phyloP scores from a whole-genome alignment of 2,329 filamentous ascomycete genomes.

The Alternaria angustiovoidea region DNA sequence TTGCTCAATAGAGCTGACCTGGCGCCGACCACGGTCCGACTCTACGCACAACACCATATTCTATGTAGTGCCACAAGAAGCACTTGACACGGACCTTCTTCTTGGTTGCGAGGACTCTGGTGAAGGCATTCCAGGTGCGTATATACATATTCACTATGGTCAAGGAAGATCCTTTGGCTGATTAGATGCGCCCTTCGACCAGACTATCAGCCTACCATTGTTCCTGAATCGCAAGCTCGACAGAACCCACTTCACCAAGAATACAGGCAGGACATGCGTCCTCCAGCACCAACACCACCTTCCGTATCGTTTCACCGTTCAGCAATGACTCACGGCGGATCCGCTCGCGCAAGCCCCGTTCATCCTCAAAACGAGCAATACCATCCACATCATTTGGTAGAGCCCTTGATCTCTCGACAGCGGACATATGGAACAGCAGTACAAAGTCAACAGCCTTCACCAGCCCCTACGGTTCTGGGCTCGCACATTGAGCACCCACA shows the following conservation, averaged over 20 bases:
- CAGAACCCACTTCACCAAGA: neutral
- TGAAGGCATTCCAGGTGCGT: conserved; percentile 5
- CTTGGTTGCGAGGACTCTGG: conserved; percentile 5
- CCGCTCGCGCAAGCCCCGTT: neutral
- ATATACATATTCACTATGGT: neutral
- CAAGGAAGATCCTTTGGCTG: neutral
- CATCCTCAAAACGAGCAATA: neutral
- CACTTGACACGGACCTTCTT: conserved; percentile 9
- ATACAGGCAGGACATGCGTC: neutral
- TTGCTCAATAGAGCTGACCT: conserved; percentile 1
- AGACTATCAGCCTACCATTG: neutral
- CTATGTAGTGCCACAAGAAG: conserved; percentile 2
- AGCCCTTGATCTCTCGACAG: neutral
- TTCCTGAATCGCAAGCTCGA: neutral
- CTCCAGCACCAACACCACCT: neutral
- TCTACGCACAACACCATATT: conserved; percentile 6
- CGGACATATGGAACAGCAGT: neutral
- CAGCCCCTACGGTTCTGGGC: neutral
- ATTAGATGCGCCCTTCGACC: neutral
- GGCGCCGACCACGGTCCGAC: neutral
- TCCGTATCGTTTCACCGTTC: conserved; percentile 4
- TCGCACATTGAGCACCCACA: neutral
- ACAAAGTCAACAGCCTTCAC: neutral
- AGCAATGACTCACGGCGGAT: neutral
- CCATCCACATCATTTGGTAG: neutral